These are phyloP conservation scores for Vitis rotundifolia DNA, from an alignment of 164 flowering plant genomes.

Conservation along the genomic window DNA sequence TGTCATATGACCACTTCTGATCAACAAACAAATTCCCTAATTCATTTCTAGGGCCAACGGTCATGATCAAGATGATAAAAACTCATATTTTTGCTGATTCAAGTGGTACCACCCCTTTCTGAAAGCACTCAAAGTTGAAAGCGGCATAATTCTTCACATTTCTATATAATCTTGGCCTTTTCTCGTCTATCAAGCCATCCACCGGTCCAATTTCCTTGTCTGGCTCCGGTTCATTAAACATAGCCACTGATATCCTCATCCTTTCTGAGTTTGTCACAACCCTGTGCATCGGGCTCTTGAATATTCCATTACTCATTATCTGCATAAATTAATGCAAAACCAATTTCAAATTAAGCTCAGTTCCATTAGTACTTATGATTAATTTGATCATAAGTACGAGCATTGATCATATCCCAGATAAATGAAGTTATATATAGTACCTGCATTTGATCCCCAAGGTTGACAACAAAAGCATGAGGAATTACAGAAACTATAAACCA, in stretches of 20 bases:
- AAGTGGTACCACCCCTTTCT: constrained; percentile 21
- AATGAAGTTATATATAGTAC: constrained; percentile 7
- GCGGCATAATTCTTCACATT: constrained; percentile 30
- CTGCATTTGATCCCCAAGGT: constrained; percentile 34
- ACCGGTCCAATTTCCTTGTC: constrained; percentile 46
- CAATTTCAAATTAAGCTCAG: too few species aligned
- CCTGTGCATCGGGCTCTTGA: constrained; percentile 64
- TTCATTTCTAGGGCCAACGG: too few species aligned
- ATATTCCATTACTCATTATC: constrained; percentile 67
- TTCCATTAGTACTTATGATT: too few species aligned
- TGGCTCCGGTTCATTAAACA: constrained; percentile 31
- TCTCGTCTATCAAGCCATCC: constrained; percentile 29
- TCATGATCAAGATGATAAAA: too few species aligned
- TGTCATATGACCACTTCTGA: too few species aligned
- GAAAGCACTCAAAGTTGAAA: constrained; percentile 20
- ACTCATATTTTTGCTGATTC: constrained; percentile 19
- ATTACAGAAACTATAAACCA: constrained; percentile 28
- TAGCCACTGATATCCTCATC: constrained; percentile 42
- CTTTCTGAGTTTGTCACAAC: constrained; percentile 39
- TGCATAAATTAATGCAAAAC: constrained; percentile 15
- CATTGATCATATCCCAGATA: too few species aligned
- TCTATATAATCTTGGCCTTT: constrained; percentile 35
- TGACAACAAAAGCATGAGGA: constrained; percentile 27
- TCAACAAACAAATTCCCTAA: too few species aligned
- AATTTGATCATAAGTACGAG: too few species aligned